phyloP scores from a whole-genome alignment of 1,284 basidiomycete genomes.

The Melampsora larici-populina region DNA sequence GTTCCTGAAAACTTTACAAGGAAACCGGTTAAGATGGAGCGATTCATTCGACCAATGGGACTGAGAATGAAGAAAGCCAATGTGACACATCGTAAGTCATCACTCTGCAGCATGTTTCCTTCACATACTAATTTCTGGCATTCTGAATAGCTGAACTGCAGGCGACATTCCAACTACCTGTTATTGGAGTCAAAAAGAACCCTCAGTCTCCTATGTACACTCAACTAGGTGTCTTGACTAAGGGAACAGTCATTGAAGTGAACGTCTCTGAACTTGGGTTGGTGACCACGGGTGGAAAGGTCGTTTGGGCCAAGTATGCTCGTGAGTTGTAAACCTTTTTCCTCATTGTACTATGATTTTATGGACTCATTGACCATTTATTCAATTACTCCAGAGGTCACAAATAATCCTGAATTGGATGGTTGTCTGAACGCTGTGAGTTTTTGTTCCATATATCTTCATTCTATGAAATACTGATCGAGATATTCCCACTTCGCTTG shows the following conservation, averaged over 20 bases:
- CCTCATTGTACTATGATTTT: background rate
- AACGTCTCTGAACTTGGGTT: conserved; percentile 96
- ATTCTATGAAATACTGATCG: background rate
- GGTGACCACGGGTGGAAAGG: conserved; percentile 97
- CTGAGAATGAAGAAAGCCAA: conserved; percentile 97
- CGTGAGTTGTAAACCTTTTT: conserved; percentile 21
- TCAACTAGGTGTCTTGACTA: conserved; percentile 87
- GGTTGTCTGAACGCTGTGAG: conserved; percentile 87
- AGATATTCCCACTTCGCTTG: background rate
- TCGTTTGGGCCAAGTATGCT: conserved; percentile 61
- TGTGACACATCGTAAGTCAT: conserved; percentile 86
- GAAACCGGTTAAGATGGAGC: conserved; percentile 98
- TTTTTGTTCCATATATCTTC: background rate
- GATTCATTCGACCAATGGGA: conserved; percentile 96
- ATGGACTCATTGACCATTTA: conserved; percentile 61
- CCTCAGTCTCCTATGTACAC: conserved; percentile 89
- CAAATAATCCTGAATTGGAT: conserved; percentile 66
- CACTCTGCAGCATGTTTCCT: background rate
- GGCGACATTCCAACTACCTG: conserved; percentile 97
- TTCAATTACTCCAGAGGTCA: conserved; percentile 15
- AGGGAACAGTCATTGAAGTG: conserved; percentile 97
- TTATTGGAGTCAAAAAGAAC: conserved; percentile 98
- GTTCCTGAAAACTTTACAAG: conserved; percentile 81
- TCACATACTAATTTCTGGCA: background rate
- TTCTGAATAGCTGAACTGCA: conserved; percentile 77